These are phyloP conservation scores for Musa itinerans DNA, from an alignment of 176 grass and related monocot species.

Conservation along the genomic window DNA sequence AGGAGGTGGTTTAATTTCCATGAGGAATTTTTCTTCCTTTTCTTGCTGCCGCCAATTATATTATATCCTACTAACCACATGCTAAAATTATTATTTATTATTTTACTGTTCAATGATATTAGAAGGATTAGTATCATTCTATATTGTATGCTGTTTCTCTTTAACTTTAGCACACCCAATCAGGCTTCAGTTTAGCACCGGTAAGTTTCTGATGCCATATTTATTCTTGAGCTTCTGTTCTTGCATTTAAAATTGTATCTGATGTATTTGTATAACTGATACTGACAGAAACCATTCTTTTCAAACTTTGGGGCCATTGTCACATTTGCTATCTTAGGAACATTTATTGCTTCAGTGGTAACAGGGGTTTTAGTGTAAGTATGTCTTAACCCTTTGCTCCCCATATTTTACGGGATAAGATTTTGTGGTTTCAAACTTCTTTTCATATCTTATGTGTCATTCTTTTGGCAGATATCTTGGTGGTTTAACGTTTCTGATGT, in stretches of 20 bases:
- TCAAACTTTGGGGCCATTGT: constrained; percentile 98
- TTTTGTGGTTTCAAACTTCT: neutral
- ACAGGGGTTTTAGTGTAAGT: constrained; percentile 98
- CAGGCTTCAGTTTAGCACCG: constrained; percentile 96
- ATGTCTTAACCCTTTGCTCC: constrained; percentile 1
- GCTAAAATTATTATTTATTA: constrained; percentile 9
- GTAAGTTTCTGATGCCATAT: constrained; percentile 41
- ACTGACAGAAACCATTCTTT: constrained; percentile 90
- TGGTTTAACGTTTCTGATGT: constrained; percentile 96
- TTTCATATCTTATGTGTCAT: constrained; percentile 13
- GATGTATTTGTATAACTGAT: constrained; percentile 6
- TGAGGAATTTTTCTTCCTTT: constrained; percentile 99
- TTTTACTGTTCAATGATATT: constrained; percentile 4
- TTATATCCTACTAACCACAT: constrained; percentile 83
- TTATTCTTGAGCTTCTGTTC: neutral
- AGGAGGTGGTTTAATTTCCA: constrained; percentile 99
- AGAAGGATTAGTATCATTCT: neutral
- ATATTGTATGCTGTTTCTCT: constrained; percentile 38
- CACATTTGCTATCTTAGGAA: constrained; percentile 92
- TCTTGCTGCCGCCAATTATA: constrained; percentile 98
- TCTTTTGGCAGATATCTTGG: constrained; percentile 71
- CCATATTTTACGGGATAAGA: neutral
- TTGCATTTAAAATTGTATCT: constrained; percentile 15
- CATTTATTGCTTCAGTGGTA: constrained; percentile 80
- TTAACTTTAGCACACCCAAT: constrained; percentile 76